Percentiles rank a stretch among this genome's conserved stretches.
Evolutionary conservation across 768 basidiomycete species (phyloP).

Genomic region (Leccinellum rugosiceps): DNA sequence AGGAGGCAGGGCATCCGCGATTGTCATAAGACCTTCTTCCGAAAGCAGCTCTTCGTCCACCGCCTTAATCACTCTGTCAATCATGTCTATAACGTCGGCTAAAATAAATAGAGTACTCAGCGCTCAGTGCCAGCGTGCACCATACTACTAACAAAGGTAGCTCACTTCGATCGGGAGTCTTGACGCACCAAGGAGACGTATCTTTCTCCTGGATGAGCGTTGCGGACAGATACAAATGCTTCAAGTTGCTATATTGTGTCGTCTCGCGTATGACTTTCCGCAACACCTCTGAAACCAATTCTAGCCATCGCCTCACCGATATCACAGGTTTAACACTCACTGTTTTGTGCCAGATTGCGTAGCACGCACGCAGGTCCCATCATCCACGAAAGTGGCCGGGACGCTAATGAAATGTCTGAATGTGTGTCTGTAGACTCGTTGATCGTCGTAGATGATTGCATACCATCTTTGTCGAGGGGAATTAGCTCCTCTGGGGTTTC

Average conservation of each 20-base stretch:
- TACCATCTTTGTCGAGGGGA: not conserved
- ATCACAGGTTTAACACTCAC: not conserved
- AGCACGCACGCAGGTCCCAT: not conserved
- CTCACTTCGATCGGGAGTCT: not conserved
- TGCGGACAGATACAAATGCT: not conserved
- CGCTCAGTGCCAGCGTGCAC: not conserved
- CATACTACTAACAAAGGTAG: not conserved
- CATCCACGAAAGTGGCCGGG: not conserved
- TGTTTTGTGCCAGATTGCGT: not conserved
- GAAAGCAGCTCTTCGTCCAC: not conserved
- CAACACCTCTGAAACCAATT: not conserved
- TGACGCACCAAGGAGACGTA: not conserved
- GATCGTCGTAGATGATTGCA: not conserved
- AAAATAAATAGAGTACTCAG: not conserved
- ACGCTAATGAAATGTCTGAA: not conserved
- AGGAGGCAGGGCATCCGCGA: not conserved
- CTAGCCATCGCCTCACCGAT: not conserved
- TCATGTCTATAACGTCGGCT: not conserved
- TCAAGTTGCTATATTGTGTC: not conserved
- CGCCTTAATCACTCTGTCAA: not conserved
- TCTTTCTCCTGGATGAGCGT: not conserved
- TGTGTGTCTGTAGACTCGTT: not conserved
- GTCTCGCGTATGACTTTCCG: not conserved
- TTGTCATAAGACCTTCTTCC: not conserved
- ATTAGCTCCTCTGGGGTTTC: too few species aligned